These are phyloP conservation scores for Mucor circinelloides DNA, from an alignment of 371 early-diverging fungal species.

Conservation along the genomic window DNA sequence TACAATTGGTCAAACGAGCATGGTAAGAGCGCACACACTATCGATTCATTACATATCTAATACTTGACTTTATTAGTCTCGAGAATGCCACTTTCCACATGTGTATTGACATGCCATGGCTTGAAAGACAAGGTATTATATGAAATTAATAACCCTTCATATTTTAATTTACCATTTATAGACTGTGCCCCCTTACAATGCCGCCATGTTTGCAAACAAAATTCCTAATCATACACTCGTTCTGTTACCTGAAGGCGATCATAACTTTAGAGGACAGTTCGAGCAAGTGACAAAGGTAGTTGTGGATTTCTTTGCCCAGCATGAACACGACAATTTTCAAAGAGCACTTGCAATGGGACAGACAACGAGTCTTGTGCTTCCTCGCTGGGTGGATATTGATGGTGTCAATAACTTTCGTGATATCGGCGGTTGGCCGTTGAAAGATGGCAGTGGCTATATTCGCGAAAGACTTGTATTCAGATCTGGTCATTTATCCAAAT, in stretches of 20 bases:
- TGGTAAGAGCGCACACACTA: conserved; percentile 18
- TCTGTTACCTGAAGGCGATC: conserved; percentile 59
- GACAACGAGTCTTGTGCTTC: conserved; percentile 23
- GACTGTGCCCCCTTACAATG: conserved; percentile 63
- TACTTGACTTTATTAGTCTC: conserved; percentile 17
- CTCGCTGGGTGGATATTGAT: conserved; percentile 56
- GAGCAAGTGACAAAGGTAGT: conserved; percentile 47
- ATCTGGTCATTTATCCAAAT: conserved; percentile 29
- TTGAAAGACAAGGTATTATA: conserved; percentile 50
- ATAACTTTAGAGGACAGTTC: conserved; percentile 53
- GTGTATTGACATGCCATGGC: conserved; percentile 63
- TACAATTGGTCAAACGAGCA: conserved; percentile 44
- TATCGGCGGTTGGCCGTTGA: conserved; percentile 57
- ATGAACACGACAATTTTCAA: conserved; percentile 39
- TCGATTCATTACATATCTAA: neutral
- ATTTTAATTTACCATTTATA: conserved; percentile 18
- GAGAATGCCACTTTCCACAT: conserved; percentile 58
- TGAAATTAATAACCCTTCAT: conserved; percentile 4
- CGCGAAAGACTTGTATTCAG: conserved; percentile 46
- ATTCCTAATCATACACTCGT: conserved; percentile 55
- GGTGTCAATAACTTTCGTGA: conserved; percentile 70
- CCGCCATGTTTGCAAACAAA: conserved; percentile 53
- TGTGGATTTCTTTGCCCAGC: conserved; percentile 39
- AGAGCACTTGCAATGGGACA: conserved; percentile 41
- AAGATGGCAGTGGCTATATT: conserved; percentile 49